These are phyloP conservation scores for Hippophae gyantsensis DNA, from an alignment of 306 rosid genomes.

Conservation along the genomic window DNA sequence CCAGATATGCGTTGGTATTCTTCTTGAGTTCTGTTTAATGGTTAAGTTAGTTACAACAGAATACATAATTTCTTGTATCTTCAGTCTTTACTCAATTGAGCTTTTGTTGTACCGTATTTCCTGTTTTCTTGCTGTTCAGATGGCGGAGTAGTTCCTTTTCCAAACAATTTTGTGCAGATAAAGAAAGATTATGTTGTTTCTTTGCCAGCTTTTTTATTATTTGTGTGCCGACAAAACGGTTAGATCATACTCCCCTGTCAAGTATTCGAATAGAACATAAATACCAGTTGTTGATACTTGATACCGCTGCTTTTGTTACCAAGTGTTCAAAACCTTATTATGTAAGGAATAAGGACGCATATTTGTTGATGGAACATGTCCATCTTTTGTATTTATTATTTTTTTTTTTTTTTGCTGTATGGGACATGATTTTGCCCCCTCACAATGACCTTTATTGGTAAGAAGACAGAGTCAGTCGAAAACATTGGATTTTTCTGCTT, in stretches of 20 bases:
- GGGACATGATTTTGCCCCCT: too few relatives aligned
- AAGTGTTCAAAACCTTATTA: too few relatives aligned
- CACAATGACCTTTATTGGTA: too few relatives aligned
- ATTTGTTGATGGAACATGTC: too few relatives aligned
- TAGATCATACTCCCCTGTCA: not conserved
- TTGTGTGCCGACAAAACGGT: constrained; percentile 4
- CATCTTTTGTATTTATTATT: too few relatives aligned
- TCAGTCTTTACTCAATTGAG: not conserved
- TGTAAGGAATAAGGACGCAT: too few relatives aligned
- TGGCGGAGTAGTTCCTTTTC: too few relatives aligned
- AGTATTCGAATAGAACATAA: not conserved
- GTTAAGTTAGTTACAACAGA: not conserved
- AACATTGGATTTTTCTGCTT: constrained; percentile 2
- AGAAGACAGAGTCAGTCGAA: too few relatives aligned
- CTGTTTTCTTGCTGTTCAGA: not conserved
- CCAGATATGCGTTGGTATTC: not conserved
- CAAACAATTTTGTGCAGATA: not conserved
- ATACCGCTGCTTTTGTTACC: too few relatives aligned
- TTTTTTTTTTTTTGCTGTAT: too few relatives aligned
- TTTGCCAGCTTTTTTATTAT: not conserved
- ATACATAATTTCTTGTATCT: not conserved
- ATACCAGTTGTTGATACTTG: not conserved
- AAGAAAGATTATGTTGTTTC: constrained; percentile 1
- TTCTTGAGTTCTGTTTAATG: not conserved
- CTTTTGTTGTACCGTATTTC: not conserved